Percentiles rank a stretch among this genome's conserved stretches.
Evolutionary conservation across 257 asterid species (phyloP).

Genomic region (Salvia miltiorrhiza): DNA sequence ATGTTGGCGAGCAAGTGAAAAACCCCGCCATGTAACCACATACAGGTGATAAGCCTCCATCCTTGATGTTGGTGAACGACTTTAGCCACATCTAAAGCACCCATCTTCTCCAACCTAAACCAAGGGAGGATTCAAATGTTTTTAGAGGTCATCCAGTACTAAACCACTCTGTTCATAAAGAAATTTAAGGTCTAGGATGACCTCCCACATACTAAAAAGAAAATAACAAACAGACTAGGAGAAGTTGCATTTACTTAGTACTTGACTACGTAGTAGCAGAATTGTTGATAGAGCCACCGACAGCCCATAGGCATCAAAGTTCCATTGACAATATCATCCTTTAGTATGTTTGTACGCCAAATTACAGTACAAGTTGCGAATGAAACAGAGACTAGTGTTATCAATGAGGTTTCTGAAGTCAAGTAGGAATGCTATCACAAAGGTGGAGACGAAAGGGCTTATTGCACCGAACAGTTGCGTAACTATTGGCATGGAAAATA

Average conservation of each 20-base stretch:
- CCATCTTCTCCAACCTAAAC: constrained; percentile 69
- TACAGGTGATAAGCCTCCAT: constrained; percentile 86
- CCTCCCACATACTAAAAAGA: not conserved
- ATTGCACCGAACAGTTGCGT: not conserved
- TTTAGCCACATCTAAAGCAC: constrained; percentile 77
- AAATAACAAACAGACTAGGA: not conserved
- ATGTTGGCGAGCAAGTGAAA: constrained; percentile 91
- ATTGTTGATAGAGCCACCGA: not conserved
- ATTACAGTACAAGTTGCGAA: not conserved
- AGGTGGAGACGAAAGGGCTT: not conserved
- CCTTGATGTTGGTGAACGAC: constrained; percentile 72
- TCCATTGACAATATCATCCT: not conserved
- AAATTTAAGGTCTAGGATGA: constrained; percentile 1
- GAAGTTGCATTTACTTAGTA: not conserved
- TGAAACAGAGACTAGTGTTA: not conserved
- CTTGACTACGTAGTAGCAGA: not conserved
- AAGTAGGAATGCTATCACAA: not conserved
- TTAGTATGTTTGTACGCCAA: not conserved
- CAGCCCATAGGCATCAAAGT: not conserved
- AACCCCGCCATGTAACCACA: constrained; percentile 92
- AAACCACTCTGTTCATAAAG: not conserved
- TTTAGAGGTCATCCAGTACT: constrained; percentile 3
- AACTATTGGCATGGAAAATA: not conserved
- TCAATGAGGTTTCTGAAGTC: not conserved
- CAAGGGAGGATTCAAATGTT: not conserved